These are phyloP conservation scores for Mycosarcoma maydis DNA, from an alignment of 1,284 basidiomycete genomes.

Conservation along the genomic window DNA sequence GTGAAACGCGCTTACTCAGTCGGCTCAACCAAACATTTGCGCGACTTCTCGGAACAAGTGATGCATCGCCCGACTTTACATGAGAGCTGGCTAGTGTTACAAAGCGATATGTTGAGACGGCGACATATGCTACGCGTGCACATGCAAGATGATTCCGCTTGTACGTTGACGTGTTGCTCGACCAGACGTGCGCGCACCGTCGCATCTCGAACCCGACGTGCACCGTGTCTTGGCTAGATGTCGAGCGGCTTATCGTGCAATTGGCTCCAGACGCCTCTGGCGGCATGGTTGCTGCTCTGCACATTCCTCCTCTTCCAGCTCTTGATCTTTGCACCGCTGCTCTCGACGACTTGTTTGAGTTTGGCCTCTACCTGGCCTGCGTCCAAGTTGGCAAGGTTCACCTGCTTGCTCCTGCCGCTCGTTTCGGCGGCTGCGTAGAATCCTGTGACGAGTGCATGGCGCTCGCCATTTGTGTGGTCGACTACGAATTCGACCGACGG, in stretches of 20 bases:
- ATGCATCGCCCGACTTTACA: no score
- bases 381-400: constrained; percentile 33
- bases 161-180: no score
- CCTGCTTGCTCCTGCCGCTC: constrained; percentile 17
- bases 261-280: constrained; percentile 41
- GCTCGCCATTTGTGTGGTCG: constrained; percentile 1
- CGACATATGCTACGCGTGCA: no score
- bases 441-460: constrained; percentile 24
- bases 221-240: no score
- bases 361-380: constrained; percentile 18
- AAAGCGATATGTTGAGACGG: no score
- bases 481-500: constrained; percentile 40
- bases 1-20: no score
- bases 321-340: constrained; percentile 20
- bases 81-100: no score
- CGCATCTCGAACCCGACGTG: no score
- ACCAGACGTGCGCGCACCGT: no score
- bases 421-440: constrained; percentile 5
- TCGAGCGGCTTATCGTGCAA: constrained; percentile 20
- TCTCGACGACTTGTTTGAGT: constrained; percentile 19
- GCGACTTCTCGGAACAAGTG: no score
- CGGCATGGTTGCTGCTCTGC: constrained; percentile 10
- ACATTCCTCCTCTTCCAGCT: constrained; percentile 27
- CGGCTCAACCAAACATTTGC: no score
- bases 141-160: no score